phyloP scores from a whole-genome alignment of 2,329 filamentous ascomycete genomes.

The Trichophyton simii region DNA sequence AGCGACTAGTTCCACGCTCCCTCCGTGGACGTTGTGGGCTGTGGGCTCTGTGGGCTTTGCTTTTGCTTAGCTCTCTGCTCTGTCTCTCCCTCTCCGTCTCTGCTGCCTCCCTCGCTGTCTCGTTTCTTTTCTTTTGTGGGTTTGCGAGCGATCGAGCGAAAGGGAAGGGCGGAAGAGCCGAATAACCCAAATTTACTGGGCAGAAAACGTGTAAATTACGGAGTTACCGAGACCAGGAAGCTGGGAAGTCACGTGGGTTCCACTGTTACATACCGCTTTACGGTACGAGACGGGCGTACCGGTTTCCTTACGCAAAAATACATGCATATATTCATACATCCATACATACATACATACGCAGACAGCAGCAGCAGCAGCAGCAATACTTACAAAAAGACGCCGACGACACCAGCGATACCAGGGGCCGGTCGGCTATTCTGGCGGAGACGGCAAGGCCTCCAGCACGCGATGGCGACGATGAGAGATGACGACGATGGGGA shows the following conservation, averaged over 20 bases:
- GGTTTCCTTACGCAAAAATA: not conserved
- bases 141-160: not conserved
- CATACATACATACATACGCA: not conserved
- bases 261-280: not conserved
- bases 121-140: not conserved
- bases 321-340: not conserved
- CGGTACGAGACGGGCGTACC: not conserved
- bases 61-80: not conserved
- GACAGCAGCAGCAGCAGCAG: not conserved
- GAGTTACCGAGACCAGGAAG: conserved; percentile 2
- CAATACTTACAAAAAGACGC: not conserved
- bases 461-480: not conserved
- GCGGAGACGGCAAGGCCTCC: too few relatives aligned
- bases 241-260: conserved; percentile 1
- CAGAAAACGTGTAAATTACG: not conserved
- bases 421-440: too few relatives aligned
- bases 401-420: not conserved
- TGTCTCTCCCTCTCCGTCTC: not conserved
- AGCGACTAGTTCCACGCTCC: not conserved
- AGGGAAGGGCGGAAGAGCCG: conserved; percentile 1
- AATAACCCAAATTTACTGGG: not conserved
- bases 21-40: not conserved
- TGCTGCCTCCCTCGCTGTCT: not conserved
- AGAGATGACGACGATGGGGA: not conserved
- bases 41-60: not conserved